Conservation (phyloP, 768 basidiomycete species). For the Xerocomellus chrysenteron region DNA sequence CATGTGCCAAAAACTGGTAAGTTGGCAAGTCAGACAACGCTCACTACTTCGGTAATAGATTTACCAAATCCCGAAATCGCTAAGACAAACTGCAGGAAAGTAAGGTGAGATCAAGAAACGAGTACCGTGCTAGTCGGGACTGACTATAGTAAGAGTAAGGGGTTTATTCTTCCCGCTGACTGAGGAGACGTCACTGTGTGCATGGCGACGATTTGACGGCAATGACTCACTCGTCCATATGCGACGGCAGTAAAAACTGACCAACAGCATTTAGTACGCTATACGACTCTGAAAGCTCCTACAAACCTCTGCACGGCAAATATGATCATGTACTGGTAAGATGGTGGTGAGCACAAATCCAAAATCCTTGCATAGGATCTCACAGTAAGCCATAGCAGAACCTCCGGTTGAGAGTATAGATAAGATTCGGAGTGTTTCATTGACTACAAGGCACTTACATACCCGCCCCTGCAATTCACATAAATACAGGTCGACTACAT, state of each 20-base stretch:
- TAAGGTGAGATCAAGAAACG: background rate
- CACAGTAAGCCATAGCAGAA: constrained; percentile 1
- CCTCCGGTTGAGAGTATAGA: background rate
- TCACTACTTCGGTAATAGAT: background rate
- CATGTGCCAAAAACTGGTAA: constrained; percentile 8
- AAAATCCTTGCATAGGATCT: background rate
- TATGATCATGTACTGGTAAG: background rate
- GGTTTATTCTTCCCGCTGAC: constrained; percentile 17
- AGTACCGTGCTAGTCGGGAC: background rate
- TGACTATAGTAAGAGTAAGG: constrained; percentile 9
- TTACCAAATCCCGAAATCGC: background rate
- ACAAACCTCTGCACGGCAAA: constrained; percentile 9
- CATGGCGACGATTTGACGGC: background rate
- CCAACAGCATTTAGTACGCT: background rate
- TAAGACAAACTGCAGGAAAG: background rate
- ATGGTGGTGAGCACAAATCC: background rate
- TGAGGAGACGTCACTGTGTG: background rate
- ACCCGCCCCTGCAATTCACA: background rate
- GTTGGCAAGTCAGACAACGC: background rate
- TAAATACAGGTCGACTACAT: background rate
- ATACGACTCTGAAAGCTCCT: no score
- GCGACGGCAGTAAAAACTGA: constrained; percentile 17
- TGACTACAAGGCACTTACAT: background rate
- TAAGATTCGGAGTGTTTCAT: background rate
- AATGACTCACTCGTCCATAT: constrained; percentile 14